phyloP scores from a whole-genome alignment of 805 yeast genomes.

The Kluyveromyces aestuarii region DNA sequence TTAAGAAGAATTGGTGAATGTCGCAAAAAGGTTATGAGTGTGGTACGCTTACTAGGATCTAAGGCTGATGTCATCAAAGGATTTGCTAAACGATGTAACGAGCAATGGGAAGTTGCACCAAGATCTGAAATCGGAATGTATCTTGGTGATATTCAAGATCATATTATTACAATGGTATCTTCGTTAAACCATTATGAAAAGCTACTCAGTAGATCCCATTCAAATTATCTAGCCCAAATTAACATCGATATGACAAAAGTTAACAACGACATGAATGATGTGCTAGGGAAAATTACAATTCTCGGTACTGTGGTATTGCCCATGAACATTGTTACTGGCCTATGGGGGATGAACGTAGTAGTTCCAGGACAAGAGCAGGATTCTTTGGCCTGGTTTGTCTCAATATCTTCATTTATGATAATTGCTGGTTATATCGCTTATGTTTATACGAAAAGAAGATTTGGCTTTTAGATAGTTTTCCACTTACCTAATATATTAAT shows the following conservation, averaged over 20 bases:
- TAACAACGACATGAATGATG: conserved; percentile 95
- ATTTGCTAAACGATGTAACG: conserved; percentile 83
- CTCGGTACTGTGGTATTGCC: conserved; percentile 94
- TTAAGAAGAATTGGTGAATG: conserved; percentile 90
- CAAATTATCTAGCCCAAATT: conserved; percentile 92
- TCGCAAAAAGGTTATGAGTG: conserved; percentile 87
- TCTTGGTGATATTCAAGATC: conserved; percentile 95
- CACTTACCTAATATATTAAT: neutral
- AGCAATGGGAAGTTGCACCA: conserved; percentile 72
- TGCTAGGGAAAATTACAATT: conserved; percentile 84
- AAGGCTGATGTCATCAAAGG: conserved; percentile 98
- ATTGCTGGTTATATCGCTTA: conserved; percentile 39
- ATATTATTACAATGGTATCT: conserved; percentile 94
- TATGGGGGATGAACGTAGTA: conserved; percentile 97
- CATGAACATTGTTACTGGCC: conserved; percentile 87
- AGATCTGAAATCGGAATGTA: conserved; percentile 87
- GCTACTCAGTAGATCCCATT: conserved; percentile 86
- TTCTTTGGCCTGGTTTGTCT: conserved; percentile 59
- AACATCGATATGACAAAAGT: conserved; percentile 97
- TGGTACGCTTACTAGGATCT: conserved; percentile 72
- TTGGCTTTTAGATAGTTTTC: conserved; percentile 23
- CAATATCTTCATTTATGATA: conserved; percentile 39
- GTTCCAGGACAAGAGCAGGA: conserved; percentile 84
- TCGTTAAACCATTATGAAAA: conserved; percentile 91
- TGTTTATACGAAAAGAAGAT: conserved; percentile 38